phyloP scores from a whole-genome alignment of 1,139 yeast species.

The Candida smagusa region DNA sequence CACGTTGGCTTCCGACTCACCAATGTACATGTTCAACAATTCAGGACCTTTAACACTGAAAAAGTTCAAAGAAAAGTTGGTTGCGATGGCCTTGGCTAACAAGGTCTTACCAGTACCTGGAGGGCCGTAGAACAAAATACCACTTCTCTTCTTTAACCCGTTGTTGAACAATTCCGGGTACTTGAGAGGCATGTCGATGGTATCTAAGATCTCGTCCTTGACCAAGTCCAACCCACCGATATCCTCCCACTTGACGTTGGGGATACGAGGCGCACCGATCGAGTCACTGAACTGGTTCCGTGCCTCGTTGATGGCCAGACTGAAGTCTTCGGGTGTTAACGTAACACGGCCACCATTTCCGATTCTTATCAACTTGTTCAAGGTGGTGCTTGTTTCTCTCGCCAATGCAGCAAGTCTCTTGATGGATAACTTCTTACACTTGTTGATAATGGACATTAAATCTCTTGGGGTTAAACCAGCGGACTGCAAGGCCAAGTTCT shows the following conservation, averaged over 20 bases:
- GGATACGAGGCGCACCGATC: conserved; percentile 95
- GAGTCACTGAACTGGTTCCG: conserved; percentile 88
- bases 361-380: conserved; percentile 28
- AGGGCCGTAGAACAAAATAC: conserved; percentile 92
- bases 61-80: conserved; percentile 88
- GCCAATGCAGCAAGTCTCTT: conserved; percentile 41
- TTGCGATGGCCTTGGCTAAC: conserved; percentile 93
- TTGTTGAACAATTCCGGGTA: conserved; percentile 85
- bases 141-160: conserved; percentile 91
- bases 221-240: conserved; percentile 89
- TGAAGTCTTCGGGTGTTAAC: conserved; percentile 64
- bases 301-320: conserved; percentile 73
- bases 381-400: conserved; percentile 11
- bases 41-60: conserved; percentile 97
- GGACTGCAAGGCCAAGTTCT: conserved; percentile 72
- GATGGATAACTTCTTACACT: conserved; percentile 58
- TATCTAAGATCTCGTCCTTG: conserved; percentile 88
- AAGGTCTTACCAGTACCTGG: conserved; percentile 98
- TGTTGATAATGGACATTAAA: conserved; percentile 64
- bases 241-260: conserved; percentile 93
- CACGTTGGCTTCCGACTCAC: conserved; percentile 97
- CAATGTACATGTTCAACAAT: conserved; percentile 92
- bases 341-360: conserved; percentile 55
- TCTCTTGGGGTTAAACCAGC: conserved; percentile 94
- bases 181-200: conserved; percentile 92